Evolutionary conservation across 176 grass and related monocot genomes (phyloP), one percentile per base, ranked within the genome.

Genomic region (Lolium perenne): DNA sequence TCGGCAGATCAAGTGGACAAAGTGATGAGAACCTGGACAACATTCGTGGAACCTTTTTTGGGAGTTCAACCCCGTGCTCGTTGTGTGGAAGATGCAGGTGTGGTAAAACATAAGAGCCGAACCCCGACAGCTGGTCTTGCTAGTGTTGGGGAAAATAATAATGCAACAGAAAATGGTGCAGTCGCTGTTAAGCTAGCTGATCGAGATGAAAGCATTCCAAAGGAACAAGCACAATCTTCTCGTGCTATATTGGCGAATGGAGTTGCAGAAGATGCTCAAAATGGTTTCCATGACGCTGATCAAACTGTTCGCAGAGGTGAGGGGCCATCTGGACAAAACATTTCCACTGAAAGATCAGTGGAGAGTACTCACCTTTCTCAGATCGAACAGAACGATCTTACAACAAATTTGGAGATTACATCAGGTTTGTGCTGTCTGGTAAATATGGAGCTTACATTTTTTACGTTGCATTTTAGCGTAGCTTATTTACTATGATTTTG

Each of bases 11-110:
- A 93, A 66, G 43, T 84, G 8, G 83, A 86, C 46, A 90, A 91
- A 84, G 86, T 87, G 21, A 89, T 95, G 93, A 83, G 64, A 61
- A 73, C 92, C 57, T 95, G 90, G 90, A 85, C 80, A 8, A 74
- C 76, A 20, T 95, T 95, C 79, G 63, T 95, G 62, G 93, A 95
- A 80, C 91, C 88, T 11, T 79, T 93, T 40, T 82, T 95, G 75
- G 88, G 88, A 51, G 77, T 91, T 92, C 83, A 63, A 14, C 66
- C 60, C 80, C 83, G 83, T 78, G n/a, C 55, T 47, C 88, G 40
- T 57, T 18, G 59, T 85, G 86, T n/a, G 84, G 82, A 92, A 81
- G 83, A 86, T 79, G 66, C 29, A 86, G 79, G 81, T 59, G 38
- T 58, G 38, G 69, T 67, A 41, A 90, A 90, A 60, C 43, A 22